Evolutionary conservation across 2,329 filamentous ascomycete genomes (phyloP).

Genomic region (Nemania serpens): DNA sequence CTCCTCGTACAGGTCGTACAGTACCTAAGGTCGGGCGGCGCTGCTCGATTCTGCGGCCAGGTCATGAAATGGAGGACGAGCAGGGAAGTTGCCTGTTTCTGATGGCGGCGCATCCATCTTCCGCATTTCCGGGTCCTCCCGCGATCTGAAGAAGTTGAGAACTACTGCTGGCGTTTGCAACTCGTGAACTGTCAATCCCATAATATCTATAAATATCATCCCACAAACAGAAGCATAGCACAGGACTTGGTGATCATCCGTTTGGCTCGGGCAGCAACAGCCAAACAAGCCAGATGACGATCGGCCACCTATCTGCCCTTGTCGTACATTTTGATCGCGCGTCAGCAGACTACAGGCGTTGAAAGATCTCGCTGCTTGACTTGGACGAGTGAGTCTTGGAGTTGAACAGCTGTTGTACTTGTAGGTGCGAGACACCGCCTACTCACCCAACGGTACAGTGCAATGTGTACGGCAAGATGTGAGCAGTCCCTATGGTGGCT

Average conservation of each 20-base stretch:
- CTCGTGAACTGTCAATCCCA: slow-evolving; percentile 29
- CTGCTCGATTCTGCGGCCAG: slow-evolving; percentile 1
- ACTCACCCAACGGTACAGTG: background rate
- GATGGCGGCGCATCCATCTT: slow-evolving; percentile 16
- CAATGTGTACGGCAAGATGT: background rate
- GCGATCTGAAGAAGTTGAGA: slow-evolving; percentile 22
- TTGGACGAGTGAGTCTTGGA: slow-evolving; percentile 10
- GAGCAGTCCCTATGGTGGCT: slow-evolving; percentile 22
- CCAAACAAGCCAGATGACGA: slow-evolving; percentile 43
- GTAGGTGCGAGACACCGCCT: slow-evolving; percentile 11
- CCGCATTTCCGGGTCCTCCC: slow-evolving; percentile 22
- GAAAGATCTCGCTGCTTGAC: background rate
- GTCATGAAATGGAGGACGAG: slow-evolving; percentile 2
- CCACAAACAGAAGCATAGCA: slow-evolving; percentile 38
- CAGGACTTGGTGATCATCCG: slow-evolving; percentile 33
- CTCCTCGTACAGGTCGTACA: background rate
- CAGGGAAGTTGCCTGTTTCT: slow-evolving; percentile 10
- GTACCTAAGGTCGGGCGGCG: background rate
- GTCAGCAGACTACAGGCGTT: background rate
- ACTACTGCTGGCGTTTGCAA: slow-evolving; percentile 23
- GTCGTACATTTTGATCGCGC: slow-evolving; percentile 31
- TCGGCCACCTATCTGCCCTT: slow-evolving; percentile 31
- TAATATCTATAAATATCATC: slow-evolving; percentile 35
- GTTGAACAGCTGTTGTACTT: slow-evolving; percentile 4
- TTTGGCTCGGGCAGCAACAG: slow-evolving; percentile 48